Evolutionary conservation across 1,139 yeast species (phyloP).

Genomic region (Torulaspora globosa): DNA sequence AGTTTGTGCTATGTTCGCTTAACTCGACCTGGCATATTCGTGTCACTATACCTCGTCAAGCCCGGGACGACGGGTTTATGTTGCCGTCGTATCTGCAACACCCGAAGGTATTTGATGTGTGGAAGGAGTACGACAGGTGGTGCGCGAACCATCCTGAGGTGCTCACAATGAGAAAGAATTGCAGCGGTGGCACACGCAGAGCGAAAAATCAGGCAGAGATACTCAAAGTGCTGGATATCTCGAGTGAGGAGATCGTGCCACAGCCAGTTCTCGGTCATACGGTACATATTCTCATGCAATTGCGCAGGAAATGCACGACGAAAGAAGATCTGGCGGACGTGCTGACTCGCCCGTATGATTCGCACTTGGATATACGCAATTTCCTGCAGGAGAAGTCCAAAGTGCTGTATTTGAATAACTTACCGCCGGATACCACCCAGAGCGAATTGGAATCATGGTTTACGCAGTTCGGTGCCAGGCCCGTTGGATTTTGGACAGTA

Average conservation of each 20-base stretch:
- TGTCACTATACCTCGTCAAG: constrained; percentile 75
- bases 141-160: constrained; percentile 47
- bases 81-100: constrained; percentile 74
- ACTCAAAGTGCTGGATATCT: constrained; percentile 18
- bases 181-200: constrained; percentile 9
- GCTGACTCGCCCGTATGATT: constrained; percentile 69
- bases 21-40: constrained; percentile 64
- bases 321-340: constrained; percentile 51
- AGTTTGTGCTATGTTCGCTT: constrained; percentile 64
- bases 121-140: constrained; percentile 70
- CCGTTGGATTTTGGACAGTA: constrained; percentile 86
- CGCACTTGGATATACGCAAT: constrained; percentile 61
- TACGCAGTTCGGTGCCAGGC: constrained; percentile 78
- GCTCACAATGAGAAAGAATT: constrained; percentile 11
- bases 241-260: constrained; percentile 5
- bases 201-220: constrained; percentile 18
- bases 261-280: constrained; percentile 15
- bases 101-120: constrained; percentile 72
- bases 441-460: constrained; percentile 90
- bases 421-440: constrained; percentile 85
- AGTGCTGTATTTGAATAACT: constrained; percentile 70
- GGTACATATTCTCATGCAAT: constrained; percentile 40
- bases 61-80: constrained; percentile 66
- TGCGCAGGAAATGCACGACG: constrained; percentile 55
- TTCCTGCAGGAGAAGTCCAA: constrained; percentile 72